A percentile compares a stretch with the other conserved stretches of the same genome.
These are phyloP conservation scores for Globisporangium emineosum DNA, from an alignment of 352 stramenopile genomes.

Conservation along the genomic window DNA sequence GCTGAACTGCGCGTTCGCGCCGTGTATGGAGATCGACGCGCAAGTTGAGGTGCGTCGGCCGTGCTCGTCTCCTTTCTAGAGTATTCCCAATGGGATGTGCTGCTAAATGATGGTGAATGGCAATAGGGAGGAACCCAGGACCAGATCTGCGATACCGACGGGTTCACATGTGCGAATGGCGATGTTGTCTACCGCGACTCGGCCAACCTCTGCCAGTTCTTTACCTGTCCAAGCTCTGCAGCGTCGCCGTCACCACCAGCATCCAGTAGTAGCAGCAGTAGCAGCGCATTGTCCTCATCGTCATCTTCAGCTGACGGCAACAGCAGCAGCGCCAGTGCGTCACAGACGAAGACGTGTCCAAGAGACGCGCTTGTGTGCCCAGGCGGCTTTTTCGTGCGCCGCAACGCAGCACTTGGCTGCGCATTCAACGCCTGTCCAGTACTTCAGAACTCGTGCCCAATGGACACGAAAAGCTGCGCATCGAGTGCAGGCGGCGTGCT, in stretches of 20 bases:
- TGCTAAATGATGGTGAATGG: background rate
- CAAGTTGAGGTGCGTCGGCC: slow-evolving; percentile 7
- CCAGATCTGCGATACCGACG: slow-evolving; percentile 1
- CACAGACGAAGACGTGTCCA: background rate
- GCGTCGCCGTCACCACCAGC: background rate
- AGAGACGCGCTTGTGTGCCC: slow-evolving; percentile 13
- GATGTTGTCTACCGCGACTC: slow-evolving; percentile 13
- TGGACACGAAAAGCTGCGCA: background rate
- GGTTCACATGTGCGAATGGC: slow-evolving; percentile 11
- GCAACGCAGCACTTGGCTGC: slow-evolving; percentile 7
- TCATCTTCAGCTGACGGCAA: background rate
- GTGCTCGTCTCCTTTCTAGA: background rate
- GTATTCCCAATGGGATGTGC: background rate
- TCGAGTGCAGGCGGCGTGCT: background rate
- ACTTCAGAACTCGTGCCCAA: background rate
- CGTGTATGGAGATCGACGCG: background rate
- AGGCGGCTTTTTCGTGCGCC: slow-evolving; percentile 12
- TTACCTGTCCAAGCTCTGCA: background rate
- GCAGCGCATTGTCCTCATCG: background rate
- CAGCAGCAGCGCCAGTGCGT: background rate
- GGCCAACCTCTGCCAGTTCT: slow-evolving; percentile 3
- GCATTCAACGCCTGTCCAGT: slow-evolving; percentile 8
- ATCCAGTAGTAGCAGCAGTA: background rate
- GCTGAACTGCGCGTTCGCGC: slow-evolving; percentile 3
- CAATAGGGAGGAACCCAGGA: background rate